Evolutionary conservation across 2,329 filamentous ascomycete species (phyloP).

Genomic region (Ambrosiella beaveri): DNA sequence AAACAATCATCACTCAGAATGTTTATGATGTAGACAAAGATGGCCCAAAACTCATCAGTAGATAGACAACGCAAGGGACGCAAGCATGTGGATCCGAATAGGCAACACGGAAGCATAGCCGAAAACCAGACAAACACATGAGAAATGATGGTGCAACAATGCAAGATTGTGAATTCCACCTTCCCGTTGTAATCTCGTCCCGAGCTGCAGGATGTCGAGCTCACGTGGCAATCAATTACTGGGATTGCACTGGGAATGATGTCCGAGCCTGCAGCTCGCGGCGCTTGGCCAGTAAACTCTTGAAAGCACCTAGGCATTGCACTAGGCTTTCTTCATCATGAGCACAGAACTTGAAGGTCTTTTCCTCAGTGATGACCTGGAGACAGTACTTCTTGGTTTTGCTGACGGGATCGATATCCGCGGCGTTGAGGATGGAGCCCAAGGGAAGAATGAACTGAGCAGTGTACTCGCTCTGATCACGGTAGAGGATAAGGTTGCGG

Average conservation of each 20-base stretch:
- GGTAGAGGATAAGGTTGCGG: slow-evolving; percentile 76
- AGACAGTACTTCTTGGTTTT: slow-evolving; percentile 73
- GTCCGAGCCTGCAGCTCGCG: slow-evolving; percentile 36
- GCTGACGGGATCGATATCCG: slow-evolving; percentile 79
- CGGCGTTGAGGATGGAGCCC: slow-evolving; percentile 65
- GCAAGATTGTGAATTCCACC: background rate
- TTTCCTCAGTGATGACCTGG: slow-evolving; percentile 88
- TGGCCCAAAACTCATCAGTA: no score
- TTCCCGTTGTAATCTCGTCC: background rate
- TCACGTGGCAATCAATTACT: background rate
- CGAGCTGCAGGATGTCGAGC: background rate
- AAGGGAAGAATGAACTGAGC: slow-evolving; percentile 69
- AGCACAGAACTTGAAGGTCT: slow-evolving; percentile 60
- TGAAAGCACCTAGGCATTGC: slow-evolving; percentile 76
- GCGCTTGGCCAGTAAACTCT: slow-evolving; percentile 62
- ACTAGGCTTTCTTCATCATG: slow-evolving; percentile 67
- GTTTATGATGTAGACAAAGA: no score
- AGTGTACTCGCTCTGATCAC: slow-evolving; percentile 79
- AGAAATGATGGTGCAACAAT: background rate
- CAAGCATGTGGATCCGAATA: background rate
- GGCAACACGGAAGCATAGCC: background rate
- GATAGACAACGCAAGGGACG: background rate
- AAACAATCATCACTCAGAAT: background rate
- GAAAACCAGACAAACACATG: background rate
- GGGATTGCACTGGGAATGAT: background rate